phyloP scores from a whole-genome alignment of 257 asterid species.

The Solanum lignicaule region DNA sequence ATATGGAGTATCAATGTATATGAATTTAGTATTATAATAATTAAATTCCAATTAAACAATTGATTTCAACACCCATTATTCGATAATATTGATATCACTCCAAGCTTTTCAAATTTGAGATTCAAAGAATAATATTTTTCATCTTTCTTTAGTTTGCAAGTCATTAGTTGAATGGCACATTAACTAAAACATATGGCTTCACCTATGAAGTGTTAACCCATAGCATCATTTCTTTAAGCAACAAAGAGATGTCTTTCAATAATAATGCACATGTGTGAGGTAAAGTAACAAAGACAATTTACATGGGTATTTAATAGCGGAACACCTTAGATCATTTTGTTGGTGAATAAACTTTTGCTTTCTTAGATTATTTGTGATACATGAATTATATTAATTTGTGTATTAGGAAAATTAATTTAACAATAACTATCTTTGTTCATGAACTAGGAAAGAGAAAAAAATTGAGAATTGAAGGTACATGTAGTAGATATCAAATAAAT shows the following conservation, averaged over 20 bases:
- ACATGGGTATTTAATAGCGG: not conserved
- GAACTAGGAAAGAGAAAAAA: not conserved
- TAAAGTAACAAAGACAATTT: not conserved
- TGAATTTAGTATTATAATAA: not conserved
- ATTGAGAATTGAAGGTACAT: not conserved
- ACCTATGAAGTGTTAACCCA: not conserved
- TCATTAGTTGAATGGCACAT: not conserved
- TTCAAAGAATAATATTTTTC: not conserved
- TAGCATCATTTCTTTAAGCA: not conserved
- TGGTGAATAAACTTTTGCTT: not conserved
- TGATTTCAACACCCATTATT: not conserved
- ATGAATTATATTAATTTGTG: not conserved
- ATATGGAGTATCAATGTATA: not conserved
- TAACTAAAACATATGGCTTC: not conserved
- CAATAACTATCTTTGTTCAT: not conserved
- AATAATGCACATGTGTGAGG: not conserved
- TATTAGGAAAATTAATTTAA: not conserved
- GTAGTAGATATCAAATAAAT: not conserved
- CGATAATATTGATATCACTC: not conserved
- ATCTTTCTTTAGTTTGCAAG: not conserved
- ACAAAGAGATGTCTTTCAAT: not conserved
- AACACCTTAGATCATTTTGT: not conserved
- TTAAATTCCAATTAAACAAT: not conserved
- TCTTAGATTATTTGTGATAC: not conserved
- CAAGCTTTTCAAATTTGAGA: not conserved